Percentiles rank a stretch among this genome's conserved stretches.
Conservation (phyloP, 495 filamentous ascomycete genomes). For the Aspergillus diversus region DNA sequence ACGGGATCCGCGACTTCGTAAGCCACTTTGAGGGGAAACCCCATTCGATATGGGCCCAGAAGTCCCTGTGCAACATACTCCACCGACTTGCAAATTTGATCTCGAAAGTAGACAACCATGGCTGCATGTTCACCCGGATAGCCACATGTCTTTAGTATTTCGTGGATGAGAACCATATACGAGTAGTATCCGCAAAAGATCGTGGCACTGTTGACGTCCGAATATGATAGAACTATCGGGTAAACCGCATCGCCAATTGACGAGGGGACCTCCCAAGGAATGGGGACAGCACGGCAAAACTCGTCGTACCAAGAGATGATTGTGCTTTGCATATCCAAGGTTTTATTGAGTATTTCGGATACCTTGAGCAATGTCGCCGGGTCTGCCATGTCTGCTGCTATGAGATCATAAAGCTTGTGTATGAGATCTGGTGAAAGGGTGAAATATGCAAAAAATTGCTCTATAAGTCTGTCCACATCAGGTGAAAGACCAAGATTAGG, state of each 20-base stretch:
- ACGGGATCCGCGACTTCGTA: constrained; percentile 34
- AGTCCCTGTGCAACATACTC: constrained; percentile 35
- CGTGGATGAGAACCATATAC: constrained; percentile 40
- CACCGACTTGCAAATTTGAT: constrained; percentile 42
- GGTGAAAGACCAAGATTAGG: constrained; percentile 18
- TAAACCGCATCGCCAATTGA: constrained; percentile 27
- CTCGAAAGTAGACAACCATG: constrained; percentile 34
- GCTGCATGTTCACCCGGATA: constrained; percentile 34
- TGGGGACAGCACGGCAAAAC: constrained; percentile 26
- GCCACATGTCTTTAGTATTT: constrained; percentile 30
- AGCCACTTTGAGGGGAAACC: constrained; percentile 36
- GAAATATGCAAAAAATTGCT: constrained; percentile 38
- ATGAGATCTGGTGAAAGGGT: constrained; percentile 37
- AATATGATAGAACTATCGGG: constrained; percentile 32
- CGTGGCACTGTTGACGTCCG: constrained; percentile 29
- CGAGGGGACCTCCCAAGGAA: constrained; percentile 29
- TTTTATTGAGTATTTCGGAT: constrained; percentile 23
- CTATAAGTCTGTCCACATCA: constrained; percentile 27
- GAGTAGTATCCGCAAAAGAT: constrained; percentile 39
- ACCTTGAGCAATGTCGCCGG: constrained; percentile 19
- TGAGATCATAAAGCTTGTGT: constrained; percentile 34
- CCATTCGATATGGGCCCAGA: constrained; percentile 39
- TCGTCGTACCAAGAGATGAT: constrained; percentile 32
- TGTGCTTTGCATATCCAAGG: constrained; percentile 32
- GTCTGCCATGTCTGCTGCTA: constrained; percentile 21